phyloP scores from a whole-genome alignment of 2,329 filamentous ascomycete genomes.

The Phoma sp. region DNA sequence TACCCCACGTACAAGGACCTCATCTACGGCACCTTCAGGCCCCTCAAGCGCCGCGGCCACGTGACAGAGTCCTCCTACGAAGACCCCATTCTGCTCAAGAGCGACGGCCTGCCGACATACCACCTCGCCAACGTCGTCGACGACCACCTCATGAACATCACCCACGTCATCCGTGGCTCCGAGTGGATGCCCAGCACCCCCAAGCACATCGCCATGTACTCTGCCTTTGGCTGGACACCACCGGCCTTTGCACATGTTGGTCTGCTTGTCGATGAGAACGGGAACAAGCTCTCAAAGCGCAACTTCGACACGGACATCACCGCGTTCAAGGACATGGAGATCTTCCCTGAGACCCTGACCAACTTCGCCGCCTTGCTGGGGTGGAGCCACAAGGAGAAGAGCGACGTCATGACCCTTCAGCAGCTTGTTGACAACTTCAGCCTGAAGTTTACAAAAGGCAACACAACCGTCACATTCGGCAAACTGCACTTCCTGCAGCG shows the following conservation, averaged over 20 bases:
- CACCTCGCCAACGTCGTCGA: conserved; percentile 98
- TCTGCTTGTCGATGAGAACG: conserved; percentile 55
- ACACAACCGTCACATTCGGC: conserved; percentile 79
- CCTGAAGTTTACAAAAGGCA: conserved; percentile 88
- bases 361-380: conserved; percentile 89
- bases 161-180: conserved; percentile 90
- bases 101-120: conserved; percentile 92
- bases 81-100: conserved; percentile 90
- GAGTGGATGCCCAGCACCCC: conserved; percentile 98
- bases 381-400: conserved; percentile 74
- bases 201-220: conserved; percentile 68
- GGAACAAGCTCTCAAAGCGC: conserved; percentile 76
- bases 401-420: conserved; percentile 74
- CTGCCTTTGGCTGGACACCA: conserved; percentile 58
- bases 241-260: conserved; percentile 59
- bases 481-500: conserved; percentile 85
- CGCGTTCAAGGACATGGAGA: conserved; percentile 64
- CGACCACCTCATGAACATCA: conserved; percentile 94
- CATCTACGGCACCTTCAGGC: conserved; percentile 70
- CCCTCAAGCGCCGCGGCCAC: conserved; percentile 48
- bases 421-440: conserved; percentile 79
- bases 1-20: conserved; percentile 76
- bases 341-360: conserved; percentile 69
- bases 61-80: conserved; percentile 63
- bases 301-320: conserved; percentile 71